These are phyloP conservation scores for Suillus spraguei DNA, from an alignment of 768 basidiomycete species.

Conservation along the genomic window DNA sequence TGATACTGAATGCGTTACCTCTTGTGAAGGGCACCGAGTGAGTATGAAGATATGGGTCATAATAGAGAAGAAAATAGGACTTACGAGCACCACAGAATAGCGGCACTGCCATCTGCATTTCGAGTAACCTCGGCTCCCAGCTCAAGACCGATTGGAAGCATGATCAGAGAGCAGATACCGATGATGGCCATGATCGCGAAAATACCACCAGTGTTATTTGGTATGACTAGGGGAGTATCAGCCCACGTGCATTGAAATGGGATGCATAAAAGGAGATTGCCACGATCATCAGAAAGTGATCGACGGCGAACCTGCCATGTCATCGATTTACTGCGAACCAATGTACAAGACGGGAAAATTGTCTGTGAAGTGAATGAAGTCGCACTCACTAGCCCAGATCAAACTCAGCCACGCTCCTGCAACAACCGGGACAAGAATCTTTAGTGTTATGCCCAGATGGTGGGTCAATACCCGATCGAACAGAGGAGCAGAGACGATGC, in stretches of 20 bases:
- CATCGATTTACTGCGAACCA: neutral
- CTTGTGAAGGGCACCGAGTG: conserved; percentile 33
- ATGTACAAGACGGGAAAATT: neutral
- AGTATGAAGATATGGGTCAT: neutral
- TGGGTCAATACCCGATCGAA: conserved; percentile 85
- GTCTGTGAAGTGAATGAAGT: neutral
- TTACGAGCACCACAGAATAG: conserved; percentile 75
- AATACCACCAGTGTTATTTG: conserved; percentile 58
- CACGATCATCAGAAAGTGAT: neutral
- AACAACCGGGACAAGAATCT: conserved; percentile 62
- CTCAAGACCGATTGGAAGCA: conserved; percentile 79
- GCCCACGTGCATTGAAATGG: neutral
- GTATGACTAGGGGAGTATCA: conserved; percentile 48
- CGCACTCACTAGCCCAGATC: conserved; percentile 73
- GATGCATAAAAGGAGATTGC: neutral
- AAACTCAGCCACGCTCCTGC: conserved; percentile 69
- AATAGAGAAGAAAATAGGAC: conserved; percentile 25
- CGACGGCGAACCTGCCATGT: neutral
- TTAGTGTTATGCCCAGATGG: conserved; percentile 61
- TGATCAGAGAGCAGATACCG: conserved; percentile 63
- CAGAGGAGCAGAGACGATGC: conserved; percentile 68
- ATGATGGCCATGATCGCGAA: conserved; percentile 71
- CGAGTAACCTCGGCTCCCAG: conserved; percentile 79
- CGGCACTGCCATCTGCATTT: conserved; percentile 77
- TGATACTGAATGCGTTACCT: conserved; percentile 64